Conservation (phyloP, 2,329 filamentous ascomycete species). For the Stagonosporopsis rhizophila region DNA sequence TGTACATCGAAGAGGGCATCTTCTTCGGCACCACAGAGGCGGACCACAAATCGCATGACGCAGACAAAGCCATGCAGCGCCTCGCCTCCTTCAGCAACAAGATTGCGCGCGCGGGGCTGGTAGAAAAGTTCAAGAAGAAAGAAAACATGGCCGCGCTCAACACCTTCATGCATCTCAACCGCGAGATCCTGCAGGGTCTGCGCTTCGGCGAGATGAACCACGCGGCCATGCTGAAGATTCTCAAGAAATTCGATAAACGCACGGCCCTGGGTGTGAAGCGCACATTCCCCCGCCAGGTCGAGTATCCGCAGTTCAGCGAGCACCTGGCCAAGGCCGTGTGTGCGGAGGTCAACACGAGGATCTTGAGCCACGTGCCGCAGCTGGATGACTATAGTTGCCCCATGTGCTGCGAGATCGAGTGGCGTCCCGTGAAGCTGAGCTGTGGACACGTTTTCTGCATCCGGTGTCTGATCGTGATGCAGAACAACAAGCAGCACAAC, state of each 20-base stretch:
- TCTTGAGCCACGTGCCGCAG: slow-evolving; percentile 78
- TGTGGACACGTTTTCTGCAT: slow-evolving; percentile 86
- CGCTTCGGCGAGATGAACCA: slow-evolving; percentile 86
- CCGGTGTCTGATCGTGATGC: slow-evolving; percentile 80
- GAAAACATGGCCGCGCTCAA: slow-evolving; percentile 70
- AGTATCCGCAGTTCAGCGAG: slow-evolving; percentile 64
- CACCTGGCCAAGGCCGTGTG: slow-evolving; percentile 78
- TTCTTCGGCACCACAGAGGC: slow-evolving; percentile 82
- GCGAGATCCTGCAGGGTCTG: slow-evolving; percentile 77
- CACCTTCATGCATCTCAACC: slow-evolving; percentile 76
- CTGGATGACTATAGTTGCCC: slow-evolving; percentile 86
- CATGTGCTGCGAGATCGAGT: slow-evolving; percentile 80
- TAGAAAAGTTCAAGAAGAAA: slow-evolving; percentile 67
- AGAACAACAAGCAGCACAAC: slow-evolving; percentile 69
- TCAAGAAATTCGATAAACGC: slow-evolving; percentile 91
- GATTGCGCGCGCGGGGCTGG: slow-evolving; percentile 66
- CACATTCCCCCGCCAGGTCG: slow-evolving; percentile 66
- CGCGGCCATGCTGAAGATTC: slow-evolving; percentile 78
- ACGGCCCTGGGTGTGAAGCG: slow-evolving; percentile 75
- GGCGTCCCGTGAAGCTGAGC: slow-evolving; percentile 77
- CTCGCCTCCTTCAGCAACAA: slow-evolving; percentile 76
- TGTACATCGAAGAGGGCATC: slow-evolving; percentile 79
- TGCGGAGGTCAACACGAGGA: slow-evolving; percentile 73
- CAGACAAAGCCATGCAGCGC: slow-evolving; percentile 69
- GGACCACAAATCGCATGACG: slow-evolving; percentile 72